Base-by-base conservation (phyloP, 805 yeast species). In the Pichia membranifaciens region DNA sequence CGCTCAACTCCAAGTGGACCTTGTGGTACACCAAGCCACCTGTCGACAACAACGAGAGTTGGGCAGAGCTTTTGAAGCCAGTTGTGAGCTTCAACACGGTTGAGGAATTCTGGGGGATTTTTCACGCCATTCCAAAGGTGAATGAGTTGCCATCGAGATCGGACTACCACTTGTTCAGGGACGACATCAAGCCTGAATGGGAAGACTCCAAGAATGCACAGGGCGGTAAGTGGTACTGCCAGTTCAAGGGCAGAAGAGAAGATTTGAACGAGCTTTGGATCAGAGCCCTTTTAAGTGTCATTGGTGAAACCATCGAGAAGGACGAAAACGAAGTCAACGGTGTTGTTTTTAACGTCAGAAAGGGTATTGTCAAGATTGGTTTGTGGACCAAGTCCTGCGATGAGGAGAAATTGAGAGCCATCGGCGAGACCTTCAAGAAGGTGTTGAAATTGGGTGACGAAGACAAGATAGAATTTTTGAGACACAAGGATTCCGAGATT, bases 61-160 rank as follows among this genome's bases (percentile, higher is more conserved):
- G 98, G 98, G 78, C 87, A 47, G 96, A 90, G 62, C 76, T 89
- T 55, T 76, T 93, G 62, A 89, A 89, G 72, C 95, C 96, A 49
- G 95, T 93, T 44, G 91, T 89, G 58, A 80, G 95, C 21, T 88
- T 93, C 60, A 78, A 82, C 47, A 81, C 96, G n/a, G 98, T 93
- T 44, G 99, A 93, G 73, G 97, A 91, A 68, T 93, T 93, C 73
- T 93, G 99, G 99, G 99, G 98, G 22, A 84, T 91, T 56, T 86
- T 81, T 75, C 90, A 93, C 69, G 85, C 95, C 38, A 83, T 93
- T 58, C 98, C 98, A 56, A 81, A 81, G 59, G 96, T 96, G 44
- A 79, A 81, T 53, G 96, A 89, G 64, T 76, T 93, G 64, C 98
- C 98, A 58, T 64, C 84, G 60, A 87, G 83, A 69, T 86, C 96